Conservation (phyloP, 441 rosid genomes). For the Macaranga tanarius region DNA sequence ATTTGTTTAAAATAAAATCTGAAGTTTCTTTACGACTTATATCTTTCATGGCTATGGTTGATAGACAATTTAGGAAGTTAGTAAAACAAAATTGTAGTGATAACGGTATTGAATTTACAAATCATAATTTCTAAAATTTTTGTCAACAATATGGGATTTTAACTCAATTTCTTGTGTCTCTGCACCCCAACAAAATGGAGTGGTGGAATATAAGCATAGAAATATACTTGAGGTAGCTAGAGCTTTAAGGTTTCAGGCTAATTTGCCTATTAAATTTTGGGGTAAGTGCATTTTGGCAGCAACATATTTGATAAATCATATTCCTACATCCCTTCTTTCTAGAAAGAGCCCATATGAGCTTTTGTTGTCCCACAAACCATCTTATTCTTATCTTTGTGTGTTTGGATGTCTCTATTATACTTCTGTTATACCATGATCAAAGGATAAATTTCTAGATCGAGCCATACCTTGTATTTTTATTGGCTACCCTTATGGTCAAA, state of each 20-base stretch:
- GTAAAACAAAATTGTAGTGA: no score
- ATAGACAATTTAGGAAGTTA: no score
- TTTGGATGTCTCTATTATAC: neutral
- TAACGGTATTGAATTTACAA: no score
- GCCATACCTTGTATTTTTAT: neutral
- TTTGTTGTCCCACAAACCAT: neutral
- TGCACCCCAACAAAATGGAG: no score
- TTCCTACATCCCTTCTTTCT: accelerated
- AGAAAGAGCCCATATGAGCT: neutral
- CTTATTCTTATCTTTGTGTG: neutral
- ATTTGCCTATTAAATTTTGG: neutral
- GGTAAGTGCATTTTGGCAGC: neutral
- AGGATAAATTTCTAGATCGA: neutral
- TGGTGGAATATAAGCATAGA: neutral
- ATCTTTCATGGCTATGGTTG: no score
- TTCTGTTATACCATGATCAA: neutral
- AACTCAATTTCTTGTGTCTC: no score
- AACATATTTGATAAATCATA: neutral
- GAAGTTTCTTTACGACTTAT: no score
- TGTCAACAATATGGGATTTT: no score
- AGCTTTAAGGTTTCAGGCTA: neutral
- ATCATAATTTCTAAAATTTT: no score
- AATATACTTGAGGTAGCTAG: neutral
- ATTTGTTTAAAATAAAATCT: no score
- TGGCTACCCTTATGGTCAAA: neutral